These are phyloP conservation scores for Fusarium poae DNA, from an alignment of 2,329 filamentous ascomycete species.

Conservation along the genomic window DNA sequence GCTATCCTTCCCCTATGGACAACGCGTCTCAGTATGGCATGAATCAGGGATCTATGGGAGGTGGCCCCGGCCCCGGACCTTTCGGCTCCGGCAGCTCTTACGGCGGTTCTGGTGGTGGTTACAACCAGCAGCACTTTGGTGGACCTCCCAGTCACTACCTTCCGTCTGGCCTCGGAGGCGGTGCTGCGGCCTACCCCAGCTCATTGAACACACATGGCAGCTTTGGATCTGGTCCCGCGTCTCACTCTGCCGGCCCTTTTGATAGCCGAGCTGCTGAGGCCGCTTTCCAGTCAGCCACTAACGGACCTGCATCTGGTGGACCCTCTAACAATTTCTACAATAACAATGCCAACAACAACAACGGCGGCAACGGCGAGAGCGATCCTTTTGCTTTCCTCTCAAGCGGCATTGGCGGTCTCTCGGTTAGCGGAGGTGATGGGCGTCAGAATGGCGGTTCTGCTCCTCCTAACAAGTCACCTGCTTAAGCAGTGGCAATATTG, in stretches of 20 bases:
- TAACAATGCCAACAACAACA: conserved; percentile 76
- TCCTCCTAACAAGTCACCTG: conserved; percentile 71
- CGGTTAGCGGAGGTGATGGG: conserved; percentile 74
- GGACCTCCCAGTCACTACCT: conserved; percentile 91
- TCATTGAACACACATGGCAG: conserved; percentile 79
- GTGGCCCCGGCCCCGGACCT: conserved; percentile 81
- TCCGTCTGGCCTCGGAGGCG: conserved; percentile 82
- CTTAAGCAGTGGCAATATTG: conserved; percentile 56
- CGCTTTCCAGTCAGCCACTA: conserved; percentile 90
- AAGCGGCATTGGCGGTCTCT: conserved; percentile 77
- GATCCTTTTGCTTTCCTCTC: conserved; percentile 87
- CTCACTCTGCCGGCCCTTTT: conserved; percentile 88
- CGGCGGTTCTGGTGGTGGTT: conserved; percentile 70
- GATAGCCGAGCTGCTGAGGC: conserved; percentile 94
- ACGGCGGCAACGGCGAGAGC: conserved; percentile 72
- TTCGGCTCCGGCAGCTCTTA: conserved; percentile 80
- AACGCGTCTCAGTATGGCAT: conserved; percentile 85
- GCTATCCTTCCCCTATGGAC: conserved; percentile 92
- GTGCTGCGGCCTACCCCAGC: conserved; percentile 79
- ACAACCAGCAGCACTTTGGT: conserved; percentile 87
- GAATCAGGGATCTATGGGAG: conserved; percentile 88
- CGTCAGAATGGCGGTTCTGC: conserved; percentile 72
- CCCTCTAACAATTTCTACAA: conserved; percentile 68
- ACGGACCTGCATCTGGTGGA: conserved; percentile 81
- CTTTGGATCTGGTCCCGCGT: conserved; percentile 80